Evolutionary conservation across 306 rosid species (phyloP).

Genomic region (Gynostemma pentaphyllum): DNA sequence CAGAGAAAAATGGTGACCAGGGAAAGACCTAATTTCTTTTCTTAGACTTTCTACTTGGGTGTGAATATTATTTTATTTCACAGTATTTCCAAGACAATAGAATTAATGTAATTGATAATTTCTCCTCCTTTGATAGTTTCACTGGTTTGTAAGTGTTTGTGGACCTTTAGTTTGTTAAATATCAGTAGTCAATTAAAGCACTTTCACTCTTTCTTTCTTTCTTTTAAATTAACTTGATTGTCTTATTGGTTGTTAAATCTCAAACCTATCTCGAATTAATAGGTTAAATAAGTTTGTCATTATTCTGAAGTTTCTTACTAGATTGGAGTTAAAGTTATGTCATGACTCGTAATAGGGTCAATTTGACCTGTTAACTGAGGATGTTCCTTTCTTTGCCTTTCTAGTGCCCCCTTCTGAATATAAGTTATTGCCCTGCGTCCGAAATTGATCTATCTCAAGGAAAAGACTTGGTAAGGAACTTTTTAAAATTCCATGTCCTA

Average conservation of each 20-base stretch:
- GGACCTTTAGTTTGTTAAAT: background rate
- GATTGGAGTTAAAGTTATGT: background rate
- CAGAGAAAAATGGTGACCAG: no score
- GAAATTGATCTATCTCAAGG: constrained; percentile 41
- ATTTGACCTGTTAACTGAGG: background rate
- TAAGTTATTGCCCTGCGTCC: constrained; percentile 46
- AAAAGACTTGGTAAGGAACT: constrained; percentile 30
- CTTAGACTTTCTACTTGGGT: no score
- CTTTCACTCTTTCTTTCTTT: background rate
- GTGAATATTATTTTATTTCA: no score
- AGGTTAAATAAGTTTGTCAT: background rate
- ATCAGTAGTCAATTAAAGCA: background rate
- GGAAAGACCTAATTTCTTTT: no score
- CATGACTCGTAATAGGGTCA: background rate
- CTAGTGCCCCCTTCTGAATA: constrained; percentile 45
- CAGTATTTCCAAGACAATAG: background rate
- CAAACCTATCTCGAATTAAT: background rate
- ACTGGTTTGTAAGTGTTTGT: background rate
- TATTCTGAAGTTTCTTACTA: background rate
- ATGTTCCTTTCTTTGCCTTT: constrained; percentile 6
- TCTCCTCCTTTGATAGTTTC: background rate
- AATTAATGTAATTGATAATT: background rate
- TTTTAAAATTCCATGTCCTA: background rate
- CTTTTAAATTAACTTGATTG: background rate
- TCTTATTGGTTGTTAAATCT: background rate